A percentile compares a stretch with the other conserved stretches of the same genome.
These are phyloP conservation scores for Colletotrichum paranaense DNA, from an alignment of 2,329 filamentous ascomycete genomes.

Conservation along the genomic window DNA sequence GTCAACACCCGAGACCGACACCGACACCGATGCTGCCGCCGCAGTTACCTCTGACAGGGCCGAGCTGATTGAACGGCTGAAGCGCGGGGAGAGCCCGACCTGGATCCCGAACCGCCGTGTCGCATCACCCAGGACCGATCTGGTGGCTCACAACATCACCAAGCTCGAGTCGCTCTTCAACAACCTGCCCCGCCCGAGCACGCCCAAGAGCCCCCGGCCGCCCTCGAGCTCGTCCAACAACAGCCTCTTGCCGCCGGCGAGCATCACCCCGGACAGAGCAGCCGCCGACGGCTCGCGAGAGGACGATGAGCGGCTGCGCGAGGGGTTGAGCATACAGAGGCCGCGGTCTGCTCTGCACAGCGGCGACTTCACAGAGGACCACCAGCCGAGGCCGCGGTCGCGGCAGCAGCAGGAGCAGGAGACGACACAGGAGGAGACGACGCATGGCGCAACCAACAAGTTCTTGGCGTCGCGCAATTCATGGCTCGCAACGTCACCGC, in stretches of 20 bases:
- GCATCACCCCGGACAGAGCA: constrained; percentile 59
- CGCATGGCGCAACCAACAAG: constrained; percentile 4
- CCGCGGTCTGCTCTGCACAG: constrained; percentile 82
- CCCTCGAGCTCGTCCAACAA: constrained; percentile 48
- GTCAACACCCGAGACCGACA: constrained; percentile 45
- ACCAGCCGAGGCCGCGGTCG: not conserved
- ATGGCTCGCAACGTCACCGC: constrained; percentile 69
- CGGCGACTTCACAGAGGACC: constrained; percentile 69
- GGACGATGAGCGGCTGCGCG: constrained; percentile 58
- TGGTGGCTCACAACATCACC: constrained; percentile 12
- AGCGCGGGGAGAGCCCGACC: constrained; percentile 79
- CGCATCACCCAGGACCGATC: constrained; percentile 39
- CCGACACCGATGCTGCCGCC: constrained; percentile 39
- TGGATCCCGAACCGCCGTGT: constrained; percentile 78
- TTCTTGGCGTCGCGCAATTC: constrained; percentile 39
- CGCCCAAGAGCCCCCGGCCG: constrained; percentile 49
- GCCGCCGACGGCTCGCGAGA: constrained; percentile 29
- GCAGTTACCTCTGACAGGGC: constrained; percentile 70
- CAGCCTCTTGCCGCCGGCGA: constrained; percentile 56
- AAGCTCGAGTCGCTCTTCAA: constrained; percentile 52
- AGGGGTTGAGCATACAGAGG: constrained; percentile 77
- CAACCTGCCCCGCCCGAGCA: constrained; percentile 46
- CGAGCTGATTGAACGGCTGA: constrained; percentile 86
- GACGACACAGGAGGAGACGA: constrained; percentile 8
- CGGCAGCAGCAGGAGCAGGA: constrained; percentile 3